Evolutionary conservation across 108 stramenopile genomes (phyloP).

Genomic region (Nitzschia inconspicua): DNA sequence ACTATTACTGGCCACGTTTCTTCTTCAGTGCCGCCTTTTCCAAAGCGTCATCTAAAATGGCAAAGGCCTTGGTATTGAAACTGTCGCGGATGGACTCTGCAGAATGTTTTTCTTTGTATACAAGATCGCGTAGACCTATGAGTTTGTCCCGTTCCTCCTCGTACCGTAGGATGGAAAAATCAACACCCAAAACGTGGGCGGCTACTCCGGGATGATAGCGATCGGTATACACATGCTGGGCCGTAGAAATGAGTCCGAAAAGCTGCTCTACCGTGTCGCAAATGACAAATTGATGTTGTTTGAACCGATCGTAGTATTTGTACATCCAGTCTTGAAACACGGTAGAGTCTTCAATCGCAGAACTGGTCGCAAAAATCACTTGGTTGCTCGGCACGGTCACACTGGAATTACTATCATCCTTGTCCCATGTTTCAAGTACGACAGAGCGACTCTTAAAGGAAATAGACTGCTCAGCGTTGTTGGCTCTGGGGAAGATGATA

Average conservation of each 20-base stretch:
- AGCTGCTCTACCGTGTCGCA: slow-evolving; percentile 9
- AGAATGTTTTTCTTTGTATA: too few relatives aligned
- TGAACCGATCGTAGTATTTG: neutral
- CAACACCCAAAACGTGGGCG: neutral
- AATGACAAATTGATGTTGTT: slow-evolving; percentile 6
- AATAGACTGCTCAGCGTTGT: slow-evolving; percentile 3
- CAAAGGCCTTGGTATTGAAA: too few relatives aligned
- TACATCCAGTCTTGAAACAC: neutral
- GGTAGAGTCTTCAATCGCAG: slow-evolving; percentile 1
- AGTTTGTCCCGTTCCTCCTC: neutral
- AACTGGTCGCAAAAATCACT: slow-evolving; percentile 12
- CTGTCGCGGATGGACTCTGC: too few relatives aligned
- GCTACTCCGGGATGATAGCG: slow-evolving; percentile 11
- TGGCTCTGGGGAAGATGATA: neutral
- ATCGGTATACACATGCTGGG: slow-evolving; percentile 3
- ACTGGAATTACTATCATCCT: too few relatives aligned
- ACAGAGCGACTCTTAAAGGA: neutral
- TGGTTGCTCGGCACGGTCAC: neutral
- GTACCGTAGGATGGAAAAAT: neutral
- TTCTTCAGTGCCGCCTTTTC: too few relatives aligned
- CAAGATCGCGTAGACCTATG: too few relatives aligned
- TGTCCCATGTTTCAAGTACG: neutral
- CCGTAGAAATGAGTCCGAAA: neutral
- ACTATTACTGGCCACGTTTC: too few relatives aligned
- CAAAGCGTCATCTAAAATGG: too few relatives aligned